A percentile compares a stretch with the other conserved stretches of the same genome.
Conservation (phyloP, 75 land plant species). For the Cryptomeria japonica region DNA sequence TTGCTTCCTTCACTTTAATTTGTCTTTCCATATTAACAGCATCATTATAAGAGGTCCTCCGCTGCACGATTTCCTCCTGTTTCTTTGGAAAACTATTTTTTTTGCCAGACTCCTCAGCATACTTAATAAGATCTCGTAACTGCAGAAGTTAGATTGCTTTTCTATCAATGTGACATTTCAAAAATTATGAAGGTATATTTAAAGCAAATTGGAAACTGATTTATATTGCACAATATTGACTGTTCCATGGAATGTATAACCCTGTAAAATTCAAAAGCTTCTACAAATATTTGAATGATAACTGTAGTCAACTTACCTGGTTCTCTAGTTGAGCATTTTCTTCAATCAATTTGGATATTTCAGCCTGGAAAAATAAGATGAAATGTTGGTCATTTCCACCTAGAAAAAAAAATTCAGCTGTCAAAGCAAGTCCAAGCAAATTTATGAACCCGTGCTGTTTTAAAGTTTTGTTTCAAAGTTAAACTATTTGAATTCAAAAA, state of each 20-base stretch:
- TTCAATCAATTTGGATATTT: conserved; percentile 38
- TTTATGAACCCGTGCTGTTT: background rate
- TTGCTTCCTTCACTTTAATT: conserved; percentile 88
- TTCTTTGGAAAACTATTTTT: background rate
- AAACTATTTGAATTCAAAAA: background rate
- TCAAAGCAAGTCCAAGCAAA: conserved; percentile 4
- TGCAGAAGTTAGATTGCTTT: conserved; percentile 9
- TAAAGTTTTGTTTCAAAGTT: background rate
- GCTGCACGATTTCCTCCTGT: background rate
- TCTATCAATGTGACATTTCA: background rate
- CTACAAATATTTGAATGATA: background rate
- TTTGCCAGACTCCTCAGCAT: conserved; percentile 25
- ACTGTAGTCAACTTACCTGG: conserved; percentile 21
- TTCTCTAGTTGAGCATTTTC: conserved; percentile 31
- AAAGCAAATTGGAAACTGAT: background rate
- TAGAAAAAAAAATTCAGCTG: background rate
- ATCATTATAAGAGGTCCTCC: background rate
- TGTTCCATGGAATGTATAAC: background rate
- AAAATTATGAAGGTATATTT: background rate
- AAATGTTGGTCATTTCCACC: conserved; percentile 2
- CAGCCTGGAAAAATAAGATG: conserved; percentile 34
- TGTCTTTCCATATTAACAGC: conserved; percentile 61
- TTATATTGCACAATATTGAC: background rate
- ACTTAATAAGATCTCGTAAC: conserved; percentile 19
- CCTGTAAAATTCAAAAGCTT: background rate